Conservation (phyloP, 2,329 filamentous ascomycete species). For the Ophiosphaerella herpotricha region DNA sequence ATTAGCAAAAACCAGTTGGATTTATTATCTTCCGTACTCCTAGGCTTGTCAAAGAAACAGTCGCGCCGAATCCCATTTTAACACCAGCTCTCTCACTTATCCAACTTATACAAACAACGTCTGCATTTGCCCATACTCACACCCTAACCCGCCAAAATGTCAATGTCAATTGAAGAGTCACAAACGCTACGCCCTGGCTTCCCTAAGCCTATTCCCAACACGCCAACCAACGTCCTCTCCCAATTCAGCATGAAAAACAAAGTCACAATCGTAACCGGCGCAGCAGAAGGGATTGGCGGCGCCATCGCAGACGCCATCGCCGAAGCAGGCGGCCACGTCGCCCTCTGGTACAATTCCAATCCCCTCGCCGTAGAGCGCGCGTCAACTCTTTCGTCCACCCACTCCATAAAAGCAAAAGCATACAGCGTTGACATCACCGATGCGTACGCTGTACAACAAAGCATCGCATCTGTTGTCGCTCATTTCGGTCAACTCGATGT, state of each 20-base stretch:
- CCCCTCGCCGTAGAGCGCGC: slow-evolving; percentile 64
- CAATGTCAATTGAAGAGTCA: slow-evolving; percentile 41
- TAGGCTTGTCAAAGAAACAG: too few species aligned
- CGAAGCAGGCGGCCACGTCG: slow-evolving; percentile 51
- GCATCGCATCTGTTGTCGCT: slow-evolving; percentile 64
- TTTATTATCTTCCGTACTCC: too few species aligned
- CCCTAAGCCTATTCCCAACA: slow-evolving; percentile 31
- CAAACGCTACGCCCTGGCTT: slow-evolving; percentile 28
- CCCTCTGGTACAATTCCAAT: slow-evolving; percentile 52
- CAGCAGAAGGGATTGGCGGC: slow-evolving; percentile 61
- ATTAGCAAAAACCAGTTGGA: too few species aligned
- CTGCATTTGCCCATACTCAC: too few species aligned
- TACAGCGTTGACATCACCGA: slow-evolving; percentile 65
- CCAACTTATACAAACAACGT: too few species aligned
- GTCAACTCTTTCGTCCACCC: slow-evolving; percentile 58
- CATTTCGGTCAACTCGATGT: slow-evolving; percentile 72
- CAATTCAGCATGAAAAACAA: slow-evolving; percentile 45
- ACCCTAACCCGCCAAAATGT: slow-evolving; percentile 29
- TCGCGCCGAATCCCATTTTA: too few species aligned
- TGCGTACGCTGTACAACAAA: slow-evolving; percentile 58
- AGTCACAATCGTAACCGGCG: slow-evolving; percentile 51
- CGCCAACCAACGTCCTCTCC: slow-evolving; percentile 34
- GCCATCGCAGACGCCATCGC: slow-evolving; percentile 44
- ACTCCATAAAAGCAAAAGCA: slow-evolving; percentile 65
- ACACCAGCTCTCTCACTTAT: too few species aligned